Evolutionary conservation across 2,329 filamentous ascomycete genomes (phyloP).

Genomic region (Cladosporium phlei): DNA sequence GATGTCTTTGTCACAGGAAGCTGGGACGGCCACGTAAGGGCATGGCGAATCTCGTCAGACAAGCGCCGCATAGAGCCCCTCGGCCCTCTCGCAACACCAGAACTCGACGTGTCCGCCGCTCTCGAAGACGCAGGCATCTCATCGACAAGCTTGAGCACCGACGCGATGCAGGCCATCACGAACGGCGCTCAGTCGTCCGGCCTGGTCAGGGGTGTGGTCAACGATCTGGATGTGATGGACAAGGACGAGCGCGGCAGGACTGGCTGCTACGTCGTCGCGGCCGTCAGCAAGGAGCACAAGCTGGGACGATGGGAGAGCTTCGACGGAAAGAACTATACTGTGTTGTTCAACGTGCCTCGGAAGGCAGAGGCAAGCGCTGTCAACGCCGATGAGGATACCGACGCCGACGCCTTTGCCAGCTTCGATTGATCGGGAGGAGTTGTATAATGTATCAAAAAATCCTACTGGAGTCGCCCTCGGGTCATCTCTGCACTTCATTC

Average conservation of each 20-base stretch:
- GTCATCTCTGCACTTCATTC: not conserved
- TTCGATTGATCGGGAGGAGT: conserved; percentile 13
- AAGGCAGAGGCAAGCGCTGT: conserved; percentile 6
- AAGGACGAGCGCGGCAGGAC: conserved; percentile 67
- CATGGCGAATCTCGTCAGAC: conserved; percentile 80
- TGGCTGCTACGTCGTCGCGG: conserved; percentile 79
- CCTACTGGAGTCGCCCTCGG: not conserved
- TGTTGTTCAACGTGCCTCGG: conserved; percentile 74
- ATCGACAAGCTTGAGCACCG: conserved; percentile 15
- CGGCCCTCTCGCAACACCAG: conserved; percentile 54
- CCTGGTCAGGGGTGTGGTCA: conserved; percentile 71
- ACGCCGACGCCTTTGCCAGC: conserved; percentile 15
- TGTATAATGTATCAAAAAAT: conserved; percentile 13
- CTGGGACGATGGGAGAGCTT: conserved; percentile 69
- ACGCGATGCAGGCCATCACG: conserved; percentile 19
- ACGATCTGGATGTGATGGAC: conserved; percentile 84
- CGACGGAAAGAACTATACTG: conserved; percentile 72
- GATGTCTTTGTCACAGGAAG: conserved; percentile 87
- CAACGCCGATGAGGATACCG: not conserved
- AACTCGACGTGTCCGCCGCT: conserved; percentile 14
- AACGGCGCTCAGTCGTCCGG: conserved; percentile 1
- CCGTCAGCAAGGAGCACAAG: conserved; percentile 78
- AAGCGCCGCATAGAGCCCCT: conserved; percentile 71
- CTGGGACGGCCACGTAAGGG: conserved; percentile 85
- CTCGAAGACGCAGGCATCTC: conserved; percentile 19